Conservation (phyloP, 2,329 filamentous ascomycete genomes). For the Cordyceps militaris region DNA sequence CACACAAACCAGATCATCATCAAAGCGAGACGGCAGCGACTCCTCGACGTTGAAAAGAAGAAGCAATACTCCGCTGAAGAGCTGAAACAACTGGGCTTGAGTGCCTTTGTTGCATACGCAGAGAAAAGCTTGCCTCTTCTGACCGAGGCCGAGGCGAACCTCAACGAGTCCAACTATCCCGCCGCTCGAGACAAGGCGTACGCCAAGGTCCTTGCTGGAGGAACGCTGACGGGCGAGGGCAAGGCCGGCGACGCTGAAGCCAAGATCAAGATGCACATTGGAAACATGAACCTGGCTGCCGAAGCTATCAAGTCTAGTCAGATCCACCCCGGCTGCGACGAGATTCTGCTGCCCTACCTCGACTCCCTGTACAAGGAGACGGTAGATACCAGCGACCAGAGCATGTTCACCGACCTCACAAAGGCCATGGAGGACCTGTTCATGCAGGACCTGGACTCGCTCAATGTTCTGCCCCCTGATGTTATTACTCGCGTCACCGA, state of each 20-base stretch:
- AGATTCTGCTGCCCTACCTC: slow-evolving; percentile 74
- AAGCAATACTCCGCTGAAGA: slow-evolving; percentile 50
- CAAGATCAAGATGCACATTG: slow-evolving; percentile 85
- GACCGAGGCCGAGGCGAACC: slow-evolving; percentile 32
- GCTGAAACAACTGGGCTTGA: slow-evolving; percentile 39
- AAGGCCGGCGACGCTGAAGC: slow-evolving; percentile 70
- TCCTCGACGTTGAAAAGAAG: slow-evolving; percentile 72
- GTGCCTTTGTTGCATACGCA: slow-evolving; percentile 50
- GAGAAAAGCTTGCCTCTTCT: slow-evolving; percentile 48
- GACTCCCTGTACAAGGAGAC: slow-evolving; percentile 61
- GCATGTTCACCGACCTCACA: slow-evolving; percentile 81
- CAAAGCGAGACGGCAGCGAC: slow-evolving; percentile 65
- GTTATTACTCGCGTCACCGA: slow-evolving; percentile 85
- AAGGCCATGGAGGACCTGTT: slow-evolving; percentile 83
- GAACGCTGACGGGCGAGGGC: slow-evolving; percentile 48
- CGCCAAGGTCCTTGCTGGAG: slow-evolving; percentile 46
- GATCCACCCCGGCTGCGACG: slow-evolving; percentile 50
- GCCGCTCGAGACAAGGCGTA: slow-evolving; percentile 45
- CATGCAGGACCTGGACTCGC: slow-evolving; percentile 74
- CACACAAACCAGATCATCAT: slow-evolving; percentile 43
- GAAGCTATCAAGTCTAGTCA: slow-evolving; percentile 40
- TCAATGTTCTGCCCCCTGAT: slow-evolving; percentile 81
- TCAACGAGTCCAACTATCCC: slow-evolving; percentile 45
- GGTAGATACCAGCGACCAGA: slow-evolving; percentile 55
- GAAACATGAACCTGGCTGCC: slow-evolving; percentile 49